Percentiles rank a stretch among this genome's conserved stretches.
phyloP scores from a whole-genome alignment of 352 stramenopile genomes.

The Aphanomyces euteiches region DNA sequence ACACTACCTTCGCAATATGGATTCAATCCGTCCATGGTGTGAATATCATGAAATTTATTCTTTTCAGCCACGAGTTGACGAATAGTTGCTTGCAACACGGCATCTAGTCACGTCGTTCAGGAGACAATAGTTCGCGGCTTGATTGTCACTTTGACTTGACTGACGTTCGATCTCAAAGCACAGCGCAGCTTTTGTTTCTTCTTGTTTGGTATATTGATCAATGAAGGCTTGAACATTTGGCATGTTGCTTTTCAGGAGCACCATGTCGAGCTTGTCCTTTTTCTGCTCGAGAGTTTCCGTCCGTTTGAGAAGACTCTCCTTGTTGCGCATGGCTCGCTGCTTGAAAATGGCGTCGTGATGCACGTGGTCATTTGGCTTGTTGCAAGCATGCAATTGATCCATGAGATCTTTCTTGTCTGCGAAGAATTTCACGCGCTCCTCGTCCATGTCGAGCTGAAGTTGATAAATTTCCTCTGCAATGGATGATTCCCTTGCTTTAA shows the following conservation, averaged over 20 bases:
- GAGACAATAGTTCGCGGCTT: background rate
- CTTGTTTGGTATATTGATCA: background rate
- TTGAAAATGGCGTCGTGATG: background rate
- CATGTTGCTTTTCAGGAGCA: background rate
- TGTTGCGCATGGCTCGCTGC: background rate
- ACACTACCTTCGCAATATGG: conserved; percentile 8
- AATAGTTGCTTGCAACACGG: background rate
- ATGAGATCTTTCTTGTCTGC: conserved; percentile 15
- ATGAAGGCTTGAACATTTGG: background rate
- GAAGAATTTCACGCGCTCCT: background rate
- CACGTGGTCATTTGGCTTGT: conserved; percentile 21
- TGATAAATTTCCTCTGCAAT: conserved; percentile 9
- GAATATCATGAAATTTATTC: background rate
- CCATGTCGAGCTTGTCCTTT: conserved; percentile 19
- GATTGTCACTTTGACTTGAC: background rate
- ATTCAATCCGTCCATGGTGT: conserved; percentile 2
- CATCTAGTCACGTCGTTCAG: background rate
- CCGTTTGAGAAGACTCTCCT: conserved; percentile 12
- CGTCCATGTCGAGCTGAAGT: conserved; percentile 12
- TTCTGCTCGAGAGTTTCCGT: conserved; percentile 23
- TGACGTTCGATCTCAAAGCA: conserved; percentile 1
- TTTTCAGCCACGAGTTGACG: conserved; percentile 1
- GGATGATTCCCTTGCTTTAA: background rate
- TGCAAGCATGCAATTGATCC: conserved; percentile 18
- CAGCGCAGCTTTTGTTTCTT: conserved; percentile 16